A percentile compares a stretch with the other conserved stretches of the same genome.
Evolutionary conservation across 805 yeast species (phyloP).

Genomic region (Scheffersomyces amazonensis): DNA sequence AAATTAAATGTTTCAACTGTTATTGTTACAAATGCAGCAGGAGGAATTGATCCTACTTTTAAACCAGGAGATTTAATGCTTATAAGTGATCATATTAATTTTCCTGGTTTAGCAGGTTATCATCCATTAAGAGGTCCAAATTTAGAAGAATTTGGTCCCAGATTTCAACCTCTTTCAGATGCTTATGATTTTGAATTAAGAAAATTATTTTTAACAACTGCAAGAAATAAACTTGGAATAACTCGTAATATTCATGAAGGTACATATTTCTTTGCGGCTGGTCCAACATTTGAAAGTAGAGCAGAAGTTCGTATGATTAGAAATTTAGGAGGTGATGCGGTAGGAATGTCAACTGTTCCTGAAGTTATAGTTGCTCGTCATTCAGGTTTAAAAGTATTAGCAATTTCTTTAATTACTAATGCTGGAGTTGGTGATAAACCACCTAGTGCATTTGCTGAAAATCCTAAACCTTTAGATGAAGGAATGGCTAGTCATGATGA

Average conservation of each 20-base stretch:
- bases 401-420: slow-evolving; percentile 84
- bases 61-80: slow-evolving; percentile 90
- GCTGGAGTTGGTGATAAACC: slow-evolving; percentile 71
- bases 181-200: slow-evolving; percentile 81
- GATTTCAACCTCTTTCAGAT: slow-evolving; percentile 85
- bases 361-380: slow-evolving; percentile 94
- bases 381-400: slow-evolving; percentile 76
- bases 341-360: slow-evolving; percentile 98
- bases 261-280: slow-evolving; percentile 77
- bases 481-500: slow-evolving; percentile 93
- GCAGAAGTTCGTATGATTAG: slow-evolving; percentile 84
- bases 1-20: slow-evolving; percentile 58
- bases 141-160: slow-evolving; percentile 73
- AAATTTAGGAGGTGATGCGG: slow-evolving; percentile 83
- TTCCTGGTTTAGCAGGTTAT: slow-evolving; percentile 87
- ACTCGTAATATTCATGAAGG: slow-evolving; percentile 80
- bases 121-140: slow-evolving; percentile 90
- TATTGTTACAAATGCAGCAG: slow-evolving; percentile 95
- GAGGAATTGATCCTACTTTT: slow-evolving; percentile 69
- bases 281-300: slow-evolving; percentile 91
- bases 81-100: slow-evolving; percentile 80
- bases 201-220: slow-evolving; percentile 53
- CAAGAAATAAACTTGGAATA: slow-evolving; percentile 42
- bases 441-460: slow-evolving; percentile 58
- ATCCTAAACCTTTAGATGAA: slow-evolving; percentile 51